Base-by-base conservation (phyloP, 2,329 filamentous ascomycete genomes). In the Xylaria arbuscula region DNA sequence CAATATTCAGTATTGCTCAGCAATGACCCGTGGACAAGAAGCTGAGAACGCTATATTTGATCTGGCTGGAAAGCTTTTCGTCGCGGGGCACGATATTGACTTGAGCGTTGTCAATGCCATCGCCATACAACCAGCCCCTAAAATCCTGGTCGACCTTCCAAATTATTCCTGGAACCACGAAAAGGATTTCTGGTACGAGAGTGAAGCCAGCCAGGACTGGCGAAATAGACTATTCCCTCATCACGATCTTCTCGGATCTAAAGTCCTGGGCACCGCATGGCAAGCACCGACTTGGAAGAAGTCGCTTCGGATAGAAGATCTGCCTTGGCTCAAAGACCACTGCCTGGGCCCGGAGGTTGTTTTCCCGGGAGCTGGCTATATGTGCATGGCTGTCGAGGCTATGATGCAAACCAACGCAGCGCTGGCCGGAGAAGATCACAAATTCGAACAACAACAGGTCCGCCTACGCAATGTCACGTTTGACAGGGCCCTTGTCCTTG, bases 371-470 rank as follows among this genome's bases (percentile, higher is more conserved):
- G 48, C 68, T 0, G 70, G 70, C 0, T 71, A 71, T 51, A 11
- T 73, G 0, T 64, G 57, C 22, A 73, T 73, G 68, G 68, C 19
- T n/a, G n/a, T n/a, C n/a, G n/a, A n/a, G n/a, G n/a, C n/a, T n/a
- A n/a, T n/a, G n/a, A n/a, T n/a, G n/a, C n/a, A n/a, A n/a, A n/a
- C n/a, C n/a, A n/a, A n/a, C n/a, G n/a, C n/a, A n/a, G n/a, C n/a
- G n/a, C n/a, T n/a, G n/a, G n/a, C n/a, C n/a, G n/a, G n/a, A n/a
- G n/a, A n/a, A n/a, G n/a, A n/a, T n/a, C n/a, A n/a, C n/a, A n/a
- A n/a, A n/a, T n/a, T n/a, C n/a, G n/a, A n/a, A n/a, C n/a, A n/a
- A n/a, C n/a, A n/a, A n/a, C n/a, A n/a, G n/a, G n/a, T n/a, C n/a
- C n/a, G n/a, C n/a, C n/a, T n/a, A n/a, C n/a, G n/a, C n/a, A n/a